Conservation (phyloP, 2,329 filamentous ascomycete species). For the Penicillium sp. region DNA sequence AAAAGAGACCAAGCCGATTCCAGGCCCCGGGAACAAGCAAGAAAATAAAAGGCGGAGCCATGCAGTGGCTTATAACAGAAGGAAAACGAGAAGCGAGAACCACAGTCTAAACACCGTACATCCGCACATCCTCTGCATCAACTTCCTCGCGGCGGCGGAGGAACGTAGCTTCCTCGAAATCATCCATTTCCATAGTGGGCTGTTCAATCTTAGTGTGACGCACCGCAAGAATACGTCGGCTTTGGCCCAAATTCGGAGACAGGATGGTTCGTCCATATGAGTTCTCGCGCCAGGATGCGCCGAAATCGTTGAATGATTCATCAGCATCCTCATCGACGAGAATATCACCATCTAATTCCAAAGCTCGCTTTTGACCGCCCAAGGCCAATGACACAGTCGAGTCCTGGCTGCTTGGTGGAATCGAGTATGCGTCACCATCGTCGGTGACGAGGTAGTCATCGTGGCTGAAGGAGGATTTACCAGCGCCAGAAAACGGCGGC, state of each 20-base stretch:
- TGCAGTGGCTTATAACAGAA: background rate
- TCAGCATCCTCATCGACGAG: conserved; percentile 41
- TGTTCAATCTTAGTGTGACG: conserved; percentile 4
- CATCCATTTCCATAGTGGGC: conserved; percentile 37
- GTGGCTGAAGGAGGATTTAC: conserved; percentile 54
- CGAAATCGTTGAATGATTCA: conserved; percentile 19
- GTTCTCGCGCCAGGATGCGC: conserved; percentile 31
- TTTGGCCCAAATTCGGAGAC: conserved; percentile 33
- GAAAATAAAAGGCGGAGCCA: background rate
- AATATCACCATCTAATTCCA: conserved; percentile 42
- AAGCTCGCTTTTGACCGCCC: conserved; percentile 46
- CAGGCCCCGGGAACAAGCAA: background rate
- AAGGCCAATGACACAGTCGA: conserved; percentile 29
- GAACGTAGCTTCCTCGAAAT: conserved; percentile 20
- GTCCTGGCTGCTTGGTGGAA: conserved; percentile 44
- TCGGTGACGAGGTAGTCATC: conserved; percentile 33
- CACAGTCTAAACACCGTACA: conserved; percentile 35
- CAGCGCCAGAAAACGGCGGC: conserved; percentile 75
- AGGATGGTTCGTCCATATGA: conserved; percentile 34
- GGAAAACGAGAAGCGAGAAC: background rate
- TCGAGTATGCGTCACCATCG: conserved; percentile 39
- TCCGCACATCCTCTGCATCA: conserved; percentile 33
- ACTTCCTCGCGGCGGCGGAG: conserved; percentile 6
- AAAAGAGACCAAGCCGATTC: background rate
- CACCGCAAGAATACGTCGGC: conserved; percentile 25